Percentiles rank a stretch among this genome's conserved stretches.
These are phyloP conservation scores for Diophrys appendiculata DNA, from an alignment of 73 alveolate species.

Conservation along the genomic window DNA sequence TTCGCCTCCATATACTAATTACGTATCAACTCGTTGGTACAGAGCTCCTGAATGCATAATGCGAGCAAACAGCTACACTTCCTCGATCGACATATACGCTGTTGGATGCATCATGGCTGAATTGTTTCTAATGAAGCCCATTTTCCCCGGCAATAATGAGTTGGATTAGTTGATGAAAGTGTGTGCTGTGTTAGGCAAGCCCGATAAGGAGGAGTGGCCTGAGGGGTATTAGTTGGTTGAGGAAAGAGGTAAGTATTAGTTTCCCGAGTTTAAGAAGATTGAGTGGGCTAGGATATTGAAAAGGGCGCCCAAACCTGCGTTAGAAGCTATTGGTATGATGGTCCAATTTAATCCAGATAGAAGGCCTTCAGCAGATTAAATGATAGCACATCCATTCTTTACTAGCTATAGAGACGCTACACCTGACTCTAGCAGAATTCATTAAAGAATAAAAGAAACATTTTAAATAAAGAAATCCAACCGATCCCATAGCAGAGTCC, in stretches of 20 bases:
- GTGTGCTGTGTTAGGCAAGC: neutral
- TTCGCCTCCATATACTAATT: conserved; percentile 40
- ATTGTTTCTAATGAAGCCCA: conserved; percentile 60
- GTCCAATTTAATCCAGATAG: neutral
- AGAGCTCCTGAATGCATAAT: conserved; percentile 85
- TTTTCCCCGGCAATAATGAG: conserved; percentile 33
- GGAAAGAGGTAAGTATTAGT: neutral
- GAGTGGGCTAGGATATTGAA: neutral
- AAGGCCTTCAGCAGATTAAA: neutral
- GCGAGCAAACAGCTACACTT: conserved; percentile 54
- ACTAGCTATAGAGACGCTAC: no score
- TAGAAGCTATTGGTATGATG: neutral
- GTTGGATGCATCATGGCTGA: conserved; percentile 89
- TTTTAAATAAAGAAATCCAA: no score
- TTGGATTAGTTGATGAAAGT: neutral
- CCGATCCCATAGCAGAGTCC: no score
- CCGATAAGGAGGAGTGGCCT: neutral
- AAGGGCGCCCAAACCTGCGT: neutral
- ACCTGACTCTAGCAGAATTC: no score
- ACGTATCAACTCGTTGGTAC: conserved; percentile 83
- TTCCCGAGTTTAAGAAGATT: neutral
- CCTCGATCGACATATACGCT: conserved; percentile 81
- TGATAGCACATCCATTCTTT: neutral
- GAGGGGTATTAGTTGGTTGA: neutral
- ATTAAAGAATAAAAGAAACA: no score